Evolutionary conservation across 257 asterid species (phyloP).

Genomic region (Anisodus acutangulus): DNA sequence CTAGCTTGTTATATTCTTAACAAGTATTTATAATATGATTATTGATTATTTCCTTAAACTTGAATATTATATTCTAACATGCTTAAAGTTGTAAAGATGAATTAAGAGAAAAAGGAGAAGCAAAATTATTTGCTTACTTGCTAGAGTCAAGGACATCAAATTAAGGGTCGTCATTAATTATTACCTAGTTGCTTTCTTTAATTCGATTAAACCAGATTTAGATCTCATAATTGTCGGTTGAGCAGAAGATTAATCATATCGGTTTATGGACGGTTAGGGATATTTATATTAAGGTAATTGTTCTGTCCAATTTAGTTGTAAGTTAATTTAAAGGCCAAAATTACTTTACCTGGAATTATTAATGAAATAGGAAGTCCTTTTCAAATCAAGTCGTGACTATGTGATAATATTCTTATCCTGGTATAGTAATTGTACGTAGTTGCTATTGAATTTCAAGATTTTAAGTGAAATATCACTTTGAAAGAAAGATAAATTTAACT

Average conservation of each 20-base stretch:
- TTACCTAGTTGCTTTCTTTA: neutral
- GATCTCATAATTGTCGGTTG: neutral
- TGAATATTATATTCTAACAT: conserved; percentile 1
- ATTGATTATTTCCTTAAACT: neutral
- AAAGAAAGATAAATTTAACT: too few species aligned
- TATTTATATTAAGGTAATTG: neutral
- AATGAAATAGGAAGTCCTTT: neutral
- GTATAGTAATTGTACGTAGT: too few species aligned
- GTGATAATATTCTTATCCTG: neutral
- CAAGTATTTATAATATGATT: neutral
- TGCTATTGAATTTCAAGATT: too few species aligned
- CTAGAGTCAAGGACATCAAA: neutral
- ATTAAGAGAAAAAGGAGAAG: too few species aligned
- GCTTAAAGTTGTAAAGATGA: neutral
- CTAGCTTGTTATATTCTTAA: neutral
- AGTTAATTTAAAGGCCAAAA: neutral
- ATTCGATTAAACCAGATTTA: neutral
- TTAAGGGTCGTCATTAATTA: neutral
- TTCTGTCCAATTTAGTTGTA: neutral
- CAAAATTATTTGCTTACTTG: neutral
- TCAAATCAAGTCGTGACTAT: neutral
- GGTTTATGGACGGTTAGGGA: neutral
- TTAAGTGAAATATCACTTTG: too few species aligned
- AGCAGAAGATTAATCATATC: neutral
- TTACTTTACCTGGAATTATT: neutral